Base-by-base conservation (phyloP, 2,329 filamentous ascomycete genomes). In the Aspergillus spinulosporus region DNA sequence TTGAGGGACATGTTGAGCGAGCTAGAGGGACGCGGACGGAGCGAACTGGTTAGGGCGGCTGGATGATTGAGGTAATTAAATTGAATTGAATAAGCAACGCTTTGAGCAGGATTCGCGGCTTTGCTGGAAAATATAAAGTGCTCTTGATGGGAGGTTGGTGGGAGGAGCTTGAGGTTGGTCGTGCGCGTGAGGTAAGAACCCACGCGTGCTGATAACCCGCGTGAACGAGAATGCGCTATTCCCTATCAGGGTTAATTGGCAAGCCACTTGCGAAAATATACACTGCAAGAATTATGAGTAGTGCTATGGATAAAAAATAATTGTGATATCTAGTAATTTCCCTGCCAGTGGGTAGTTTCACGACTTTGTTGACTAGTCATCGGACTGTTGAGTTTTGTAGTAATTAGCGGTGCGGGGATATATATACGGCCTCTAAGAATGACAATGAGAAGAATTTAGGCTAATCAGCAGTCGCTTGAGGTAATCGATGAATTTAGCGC, bases 1-100 rank as follows among this genome's bases (percentile, higher is more conserved):
- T 86, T 86, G 68, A 81, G 72, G 21, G 76, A 74, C 82, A 85
- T 85, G n/a, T 43, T 56, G 26, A 14, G 21, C 39, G 48, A 36
- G 31, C 26, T 8, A 15, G 21, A 32, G 21, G 21, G 21, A 21
- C 21, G 21, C 12, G 34, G 51, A 34, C 37, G 44, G 34, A 45
- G 48, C 8, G 14, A 31, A 31, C 36, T 49, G 40, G 44, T 21
- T 15, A 21, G 21, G 21, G 21, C 21, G 21, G 21, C 21, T 36
- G 15, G 4, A 15, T 44, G 5, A 5, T 44, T 44, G 9, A 15
- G 14, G 11, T 4, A 14, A 47, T 21, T 32, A 12, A 21, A 14
- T 15, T n/a, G 36, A 21, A 21, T 21, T 21, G 12, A 11, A 14
- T 21, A 39, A 15, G 31, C 50, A n/a, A 46, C 50, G n/a, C 39